These are phyloP conservation scores for Lactarius tabidus DNA, from an alignment of 768 basidiomycete genomes.

Conservation along the genomic window DNA sequence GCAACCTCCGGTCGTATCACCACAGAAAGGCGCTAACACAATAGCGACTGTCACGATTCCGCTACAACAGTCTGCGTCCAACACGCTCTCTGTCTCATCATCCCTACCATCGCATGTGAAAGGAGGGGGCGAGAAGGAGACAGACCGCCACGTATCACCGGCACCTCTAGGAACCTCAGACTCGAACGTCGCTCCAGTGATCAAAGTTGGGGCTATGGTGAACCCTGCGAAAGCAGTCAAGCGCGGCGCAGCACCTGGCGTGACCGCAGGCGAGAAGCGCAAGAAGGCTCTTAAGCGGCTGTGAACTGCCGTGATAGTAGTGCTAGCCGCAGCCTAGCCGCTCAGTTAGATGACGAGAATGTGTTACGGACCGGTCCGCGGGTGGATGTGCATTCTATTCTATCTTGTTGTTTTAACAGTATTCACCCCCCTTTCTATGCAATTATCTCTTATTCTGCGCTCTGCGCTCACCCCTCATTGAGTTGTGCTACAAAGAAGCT, in stretches of 20 bases:
- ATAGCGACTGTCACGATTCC: slow-evolving; percentile 38
- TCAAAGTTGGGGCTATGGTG: slow-evolving; percentile 28
- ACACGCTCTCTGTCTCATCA: slow-evolving; percentile 36
- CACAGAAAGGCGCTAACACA: slow-evolving; percentile 27
- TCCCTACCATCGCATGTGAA: slow-evolving; percentile 35
- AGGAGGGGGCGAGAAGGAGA: slow-evolving; percentile 31
- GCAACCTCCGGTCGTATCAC: slow-evolving; percentile 32
- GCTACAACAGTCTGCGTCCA: slow-evolving; percentile 38
- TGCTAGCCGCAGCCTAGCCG: no score
- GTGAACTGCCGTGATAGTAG: slow-evolving; percentile 31
- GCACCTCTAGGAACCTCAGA: slow-evolving; percentile 69
- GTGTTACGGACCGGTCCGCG: not conserved
- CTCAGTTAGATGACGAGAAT: not conserved
- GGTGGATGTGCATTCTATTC: slow-evolving; percentile 4
- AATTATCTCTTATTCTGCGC: not conserved
- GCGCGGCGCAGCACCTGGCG: slow-evolving; percentile 53
- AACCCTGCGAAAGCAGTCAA: slow-evolving; percentile 61
- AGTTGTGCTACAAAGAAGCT: not conserved
- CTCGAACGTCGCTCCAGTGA: slow-evolving; percentile 49
- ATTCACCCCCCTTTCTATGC: slow-evolving; percentile 9
- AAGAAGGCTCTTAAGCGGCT: slow-evolving; percentile 86
- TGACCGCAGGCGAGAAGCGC: slow-evolving; percentile 65
- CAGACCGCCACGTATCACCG: slow-evolving; percentile 64
- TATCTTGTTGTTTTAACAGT: slow-evolving; percentile 18
- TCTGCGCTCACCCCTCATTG: not conserved